A percentile compares a stretch with the other conserved stretches of the same genome.
These are phyloP conservation scores for Crepidotus variabilis DNA, from an alignment of 768 basidiomycete genomes.

Conservation along the genomic window DNA sequence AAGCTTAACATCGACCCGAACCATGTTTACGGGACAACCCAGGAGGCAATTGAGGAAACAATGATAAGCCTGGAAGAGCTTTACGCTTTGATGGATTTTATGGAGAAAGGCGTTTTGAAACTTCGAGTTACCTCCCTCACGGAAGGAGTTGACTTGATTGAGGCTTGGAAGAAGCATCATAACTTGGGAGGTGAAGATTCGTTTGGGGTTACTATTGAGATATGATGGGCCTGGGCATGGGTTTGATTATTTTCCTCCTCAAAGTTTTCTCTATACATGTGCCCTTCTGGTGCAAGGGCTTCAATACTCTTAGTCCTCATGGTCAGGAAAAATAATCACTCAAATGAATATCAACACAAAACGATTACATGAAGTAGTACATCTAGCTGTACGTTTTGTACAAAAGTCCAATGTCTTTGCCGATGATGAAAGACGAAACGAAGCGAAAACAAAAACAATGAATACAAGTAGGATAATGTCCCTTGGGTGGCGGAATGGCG, in stretches of 20 bases:
- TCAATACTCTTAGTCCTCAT: too few species aligned
- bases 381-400: too few species aligned
- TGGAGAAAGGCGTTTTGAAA: neutral
- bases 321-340: too few species aligned
- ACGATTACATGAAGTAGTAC: too few species aligned
- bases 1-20: neutral
- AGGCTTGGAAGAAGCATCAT: neutral
- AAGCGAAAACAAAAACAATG: too few species aligned
- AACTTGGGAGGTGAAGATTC: neutral
- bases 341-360: too few species aligned
- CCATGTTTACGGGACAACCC: neutral
- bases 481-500: too few species aligned
- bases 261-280: too few species aligned
- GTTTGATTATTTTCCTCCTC: neutral
- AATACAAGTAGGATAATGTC: too few species aligned
- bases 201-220: neutral
- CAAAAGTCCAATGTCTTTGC: too few species aligned
- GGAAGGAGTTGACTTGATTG: neutral
- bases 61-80: neutral
- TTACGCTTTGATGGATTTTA: neutral
- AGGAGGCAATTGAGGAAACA: neutral
- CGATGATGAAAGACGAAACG: too few species aligned
- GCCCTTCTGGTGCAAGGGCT: too few species aligned
- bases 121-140: neutral
- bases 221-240: neutral